Conservation (phyloP, 148 eudicot species). For the Drosera capensis region DNA sequence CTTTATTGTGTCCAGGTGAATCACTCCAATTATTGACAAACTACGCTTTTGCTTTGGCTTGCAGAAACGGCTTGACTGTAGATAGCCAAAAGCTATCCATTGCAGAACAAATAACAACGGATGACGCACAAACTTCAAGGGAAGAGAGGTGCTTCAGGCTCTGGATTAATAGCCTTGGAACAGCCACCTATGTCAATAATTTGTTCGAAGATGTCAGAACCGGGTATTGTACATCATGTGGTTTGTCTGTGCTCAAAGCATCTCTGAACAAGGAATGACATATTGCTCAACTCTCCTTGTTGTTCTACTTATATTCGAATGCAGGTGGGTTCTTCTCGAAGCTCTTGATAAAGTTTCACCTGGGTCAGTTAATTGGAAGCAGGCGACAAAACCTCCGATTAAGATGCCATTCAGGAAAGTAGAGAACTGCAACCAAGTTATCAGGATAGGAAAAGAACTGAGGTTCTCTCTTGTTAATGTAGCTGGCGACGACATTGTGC, state of each 20-base stretch:
- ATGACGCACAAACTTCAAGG: conserved; percentile 63
- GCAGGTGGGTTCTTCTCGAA: conserved; percentile 71
- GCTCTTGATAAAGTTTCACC: conserved; percentile 62
- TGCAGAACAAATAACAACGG: conserved; percentile 59
- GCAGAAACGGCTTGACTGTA: conserved; percentile 66
- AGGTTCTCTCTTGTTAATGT: conserved; percentile 74
- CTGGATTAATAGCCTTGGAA: conserved; percentile 92
- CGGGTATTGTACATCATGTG: conserved; percentile 62
- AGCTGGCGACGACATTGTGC: conserved; percentile 70
- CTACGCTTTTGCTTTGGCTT: conserved; percentile 4
- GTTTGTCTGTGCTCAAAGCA: conserved; percentile 4
- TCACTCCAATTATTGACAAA: neutral
- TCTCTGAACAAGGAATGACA: no score
- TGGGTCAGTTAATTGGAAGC: conserved; percentile 74
- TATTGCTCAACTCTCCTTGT: conserved; percentile 2
- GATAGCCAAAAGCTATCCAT: conserved; percentile 45
- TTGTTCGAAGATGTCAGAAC: conserved; percentile 71
- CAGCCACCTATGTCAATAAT: conserved; percentile 60
- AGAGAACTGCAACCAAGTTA: conserved; percentile 80
- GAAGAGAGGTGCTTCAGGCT: conserved; percentile 90
- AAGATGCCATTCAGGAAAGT: conserved; percentile 78
- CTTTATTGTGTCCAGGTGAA: no score
- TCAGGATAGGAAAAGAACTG: conserved; percentile 52
- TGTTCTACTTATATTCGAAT: conserved; percentile 2
- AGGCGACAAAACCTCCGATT: conserved; percentile 64